Percentiles rank a stretch among this genome's conserved stretches.
These are phyloP conservation scores for Tricholoma sp. DNA, from an alignment of 768 basidiomycete species.

Conservation along the genomic window DNA sequence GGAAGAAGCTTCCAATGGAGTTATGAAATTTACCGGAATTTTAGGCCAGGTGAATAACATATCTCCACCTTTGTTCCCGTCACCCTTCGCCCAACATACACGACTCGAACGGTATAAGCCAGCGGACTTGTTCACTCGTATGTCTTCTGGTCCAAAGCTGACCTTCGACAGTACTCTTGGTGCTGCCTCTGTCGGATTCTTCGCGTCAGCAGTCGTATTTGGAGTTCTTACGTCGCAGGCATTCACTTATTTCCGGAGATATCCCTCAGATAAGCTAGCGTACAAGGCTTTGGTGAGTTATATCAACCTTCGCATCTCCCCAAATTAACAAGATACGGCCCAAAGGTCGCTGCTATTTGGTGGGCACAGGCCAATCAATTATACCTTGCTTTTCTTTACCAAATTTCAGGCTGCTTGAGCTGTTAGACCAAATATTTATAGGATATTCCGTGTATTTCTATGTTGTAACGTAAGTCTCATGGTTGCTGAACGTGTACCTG, in stretches of 20 bases:
- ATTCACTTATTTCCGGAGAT: constrained; percentile 33
- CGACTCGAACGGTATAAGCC: neutral
- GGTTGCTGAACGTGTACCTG: neutral
- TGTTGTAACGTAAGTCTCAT: constrained; percentile 40
- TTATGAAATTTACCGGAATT: no score
- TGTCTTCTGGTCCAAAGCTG: neutral
- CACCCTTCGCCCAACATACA: neutral
- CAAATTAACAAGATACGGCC: neutral
- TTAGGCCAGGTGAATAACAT: no score
- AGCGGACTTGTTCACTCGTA: neutral
- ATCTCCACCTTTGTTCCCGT: neutral
- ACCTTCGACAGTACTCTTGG: constrained; percentile 33
- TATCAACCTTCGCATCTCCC: neutral
- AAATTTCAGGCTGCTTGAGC: constrained; percentile 36
- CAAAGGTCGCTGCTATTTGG: constrained; percentile 28
- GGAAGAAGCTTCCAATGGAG: no score
- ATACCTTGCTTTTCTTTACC: neutral
- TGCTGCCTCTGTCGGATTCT: constrained; percentile 35
- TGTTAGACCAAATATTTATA: constrained; percentile 45
- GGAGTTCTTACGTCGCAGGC: constrained; percentile 35
- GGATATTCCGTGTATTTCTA: constrained; percentile 52
- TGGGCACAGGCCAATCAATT: constrained; percentile 5
- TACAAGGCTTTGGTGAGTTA: constrained; percentile 30
- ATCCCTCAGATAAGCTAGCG: constrained; percentile 27
- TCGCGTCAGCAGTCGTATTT: constrained; percentile 32